phyloP scores from a whole-genome alignment of 1,139 yeast genomes.

The Debaryomyces singareniensis region DNA sequence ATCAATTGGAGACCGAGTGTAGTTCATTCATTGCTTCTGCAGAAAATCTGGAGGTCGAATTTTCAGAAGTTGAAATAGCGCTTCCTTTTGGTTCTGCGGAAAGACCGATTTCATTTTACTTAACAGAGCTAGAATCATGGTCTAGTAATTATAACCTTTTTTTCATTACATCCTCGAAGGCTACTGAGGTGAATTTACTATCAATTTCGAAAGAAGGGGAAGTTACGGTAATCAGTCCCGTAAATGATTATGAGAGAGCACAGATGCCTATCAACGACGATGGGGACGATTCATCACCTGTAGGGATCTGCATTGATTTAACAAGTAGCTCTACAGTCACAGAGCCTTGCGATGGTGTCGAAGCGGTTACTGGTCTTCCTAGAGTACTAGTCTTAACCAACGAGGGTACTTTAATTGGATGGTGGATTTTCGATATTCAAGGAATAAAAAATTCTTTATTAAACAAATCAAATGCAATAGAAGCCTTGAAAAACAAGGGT shows the following conservation, averaged over 20 bases:
- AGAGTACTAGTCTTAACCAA: slow-evolving; percentile 56
- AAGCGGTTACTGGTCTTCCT: slow-evolving; percentile 50
- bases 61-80: slow-evolving; percentile 41
- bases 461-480: neutral
- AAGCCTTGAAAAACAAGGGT: neutral
- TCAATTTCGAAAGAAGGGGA: slow-evolving; percentile 20
- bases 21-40: slow-evolving; percentile 11
- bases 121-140: slow-evolving; percentile 40
- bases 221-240: slow-evolving; percentile 26
- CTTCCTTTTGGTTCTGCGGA: slow-evolving; percentile 53
- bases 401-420: slow-evolving; percentile 53
- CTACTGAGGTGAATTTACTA: slow-evolving; percentile 51
- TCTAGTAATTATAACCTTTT: slow-evolving; percentile 19
- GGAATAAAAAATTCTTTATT: slow-evolving; percentile 31
- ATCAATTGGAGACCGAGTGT: slow-evolving; percentile 16
- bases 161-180: slow-evolving; percentile 53
- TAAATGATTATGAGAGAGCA: slow-evolving; percentile 68
- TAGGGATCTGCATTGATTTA: slow-evolving; percentile 63
- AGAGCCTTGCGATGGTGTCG: slow-evolving; percentile 56
- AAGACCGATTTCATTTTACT: slow-evolving; percentile 46
- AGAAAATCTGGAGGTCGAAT: slow-evolving; percentile 7
- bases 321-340: slow-evolving; percentile 33
- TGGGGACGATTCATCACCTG: slow-evolving; percentile 61
- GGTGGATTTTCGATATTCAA: slow-evolving; percentile 56
- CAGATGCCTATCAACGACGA: slow-evolving; percentile 63